Percentiles rank a stretch among this genome's conserved stretches.
These are phyloP conservation scores for Oryza australiensis DNA, from an alignment of 176 grass and related monocot species.

Conservation along the genomic window DNA sequence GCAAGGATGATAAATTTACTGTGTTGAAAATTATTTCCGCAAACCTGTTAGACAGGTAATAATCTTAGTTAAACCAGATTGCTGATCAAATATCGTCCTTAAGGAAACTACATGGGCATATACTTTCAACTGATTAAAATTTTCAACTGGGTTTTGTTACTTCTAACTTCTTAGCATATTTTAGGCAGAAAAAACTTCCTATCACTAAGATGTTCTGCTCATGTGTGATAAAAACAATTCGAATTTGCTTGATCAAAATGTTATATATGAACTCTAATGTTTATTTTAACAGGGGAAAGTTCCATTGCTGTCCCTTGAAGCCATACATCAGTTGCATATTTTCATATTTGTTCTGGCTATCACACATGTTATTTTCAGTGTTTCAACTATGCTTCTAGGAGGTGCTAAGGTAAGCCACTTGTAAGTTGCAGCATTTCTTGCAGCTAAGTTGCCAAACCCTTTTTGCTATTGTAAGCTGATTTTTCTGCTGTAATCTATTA, in stretches of 20 bases:
- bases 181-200: background rate
- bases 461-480: background rate
- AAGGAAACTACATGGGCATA: background rate
- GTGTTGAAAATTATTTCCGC: background rate
- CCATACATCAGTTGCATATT: constrained; percentile 86
- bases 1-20: background rate
- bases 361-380: constrained; percentile 80
- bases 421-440: background rate
- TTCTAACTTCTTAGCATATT: background rate
- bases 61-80: background rate
- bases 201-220: background rate
- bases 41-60: background rate
- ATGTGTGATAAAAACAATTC: background rate
- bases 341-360: constrained; percentile 94
- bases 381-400: constrained; percentile 83
- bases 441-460: background rate
- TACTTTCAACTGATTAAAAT: background rate
- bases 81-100: background rate
- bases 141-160: background rate
- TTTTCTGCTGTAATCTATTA: constrained; percentile 24
- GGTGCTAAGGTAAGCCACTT: constrained; percentile 61
- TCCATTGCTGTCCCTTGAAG: constrained; percentile 83
- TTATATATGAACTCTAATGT: constrained; percentile 5
- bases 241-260: constrained; percentile 13
- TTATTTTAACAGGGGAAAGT: constrained; percentile 60